A percentile compares a stretch with the other conserved stretches of the same genome.
Conservation (phyloP, 371 early-diverging fungal genomes). For the Mortierella sp. region DNA sequence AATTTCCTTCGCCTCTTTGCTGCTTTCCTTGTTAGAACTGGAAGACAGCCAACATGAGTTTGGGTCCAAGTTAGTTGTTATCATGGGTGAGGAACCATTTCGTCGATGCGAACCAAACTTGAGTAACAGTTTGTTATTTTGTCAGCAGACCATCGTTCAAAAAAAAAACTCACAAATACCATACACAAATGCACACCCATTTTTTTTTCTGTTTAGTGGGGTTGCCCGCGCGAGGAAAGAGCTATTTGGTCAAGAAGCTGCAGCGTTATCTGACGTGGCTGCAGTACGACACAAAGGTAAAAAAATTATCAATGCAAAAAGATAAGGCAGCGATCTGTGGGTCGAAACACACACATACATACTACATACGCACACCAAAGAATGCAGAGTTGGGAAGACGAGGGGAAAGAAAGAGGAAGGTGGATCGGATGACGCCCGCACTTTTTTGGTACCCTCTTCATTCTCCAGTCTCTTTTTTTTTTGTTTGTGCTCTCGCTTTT, state of each 20-base stretch:
- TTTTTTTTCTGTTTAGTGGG: constrained; percentile 68
- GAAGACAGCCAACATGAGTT: constrained; percentile 53
- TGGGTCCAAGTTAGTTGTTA: constrained; percentile 70
- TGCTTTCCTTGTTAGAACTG: constrained; percentile 32
- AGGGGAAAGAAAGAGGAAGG: neutral
- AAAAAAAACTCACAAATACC: neutral
- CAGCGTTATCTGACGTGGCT: constrained; percentile 82
- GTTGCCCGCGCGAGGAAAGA: constrained; percentile 91
- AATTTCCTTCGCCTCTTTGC: neutral
- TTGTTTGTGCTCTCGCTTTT: neutral
- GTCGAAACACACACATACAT: neutral
- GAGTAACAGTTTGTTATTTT: neutral
- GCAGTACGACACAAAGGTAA: constrained; percentile 76
- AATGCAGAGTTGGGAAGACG: neutral
- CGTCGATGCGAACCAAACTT: neutral
- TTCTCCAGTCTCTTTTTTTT: neutral
- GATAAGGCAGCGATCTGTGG: constrained; percentile 42
- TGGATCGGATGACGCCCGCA: constrained; percentile 19
- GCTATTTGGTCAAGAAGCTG: constrained; percentile 91
- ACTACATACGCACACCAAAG: too few species aligned
- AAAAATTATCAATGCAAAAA: constrained; percentile 6
- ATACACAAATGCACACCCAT: neutral
- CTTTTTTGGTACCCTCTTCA: constrained; percentile 9
- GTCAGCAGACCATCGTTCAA: neutral
- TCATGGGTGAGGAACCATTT: constrained; percentile 68